These are phyloP conservation scores for Colletotrichum australisinense DNA, from an alignment of 2,329 filamentous ascomycete species.

Conservation along the genomic window DNA sequence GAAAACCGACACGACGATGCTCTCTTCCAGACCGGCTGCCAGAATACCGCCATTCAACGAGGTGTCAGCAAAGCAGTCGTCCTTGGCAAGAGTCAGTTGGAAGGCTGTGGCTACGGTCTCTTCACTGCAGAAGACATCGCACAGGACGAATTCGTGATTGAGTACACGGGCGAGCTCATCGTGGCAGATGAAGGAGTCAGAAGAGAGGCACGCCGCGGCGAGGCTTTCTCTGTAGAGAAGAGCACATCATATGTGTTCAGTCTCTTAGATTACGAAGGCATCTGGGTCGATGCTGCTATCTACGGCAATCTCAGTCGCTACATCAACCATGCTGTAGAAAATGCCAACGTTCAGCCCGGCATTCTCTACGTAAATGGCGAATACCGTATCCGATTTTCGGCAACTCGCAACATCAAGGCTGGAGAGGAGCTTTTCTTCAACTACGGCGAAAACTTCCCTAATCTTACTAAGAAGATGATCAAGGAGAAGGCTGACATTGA, in stretches of 20 bases:
- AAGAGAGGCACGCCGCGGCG: conserved; percentile 70
- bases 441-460: conserved; percentile 78
- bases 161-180: conserved; percentile 85
- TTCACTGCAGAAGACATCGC: conserved; percentile 77
- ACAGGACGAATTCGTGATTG: conserved; percentile 79
- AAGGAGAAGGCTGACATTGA: conserved; percentile 52
- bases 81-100: conserved; percentile 76
- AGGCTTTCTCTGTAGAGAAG: conserved; percentile 70
- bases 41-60: conserved; percentile 79
- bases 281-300: conserved; percentile 79
- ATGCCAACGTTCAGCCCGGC: conserved; percentile 68
- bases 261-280: conserved; percentile 68
- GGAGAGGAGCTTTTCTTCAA: conserved; percentile 87
- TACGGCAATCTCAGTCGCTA: conserved; percentile 86
- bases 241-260: conserved; percentile 75
- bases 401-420: conserved; percentile 71
- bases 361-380: conserved; percentile 81
- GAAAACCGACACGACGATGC: conserved; percentile 70
- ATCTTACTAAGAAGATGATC: conserved; percentile 65
- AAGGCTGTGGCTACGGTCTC: conserved; percentile 78
- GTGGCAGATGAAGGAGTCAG: conserved; percentile 76
- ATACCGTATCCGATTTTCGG: conserved; percentile 80
- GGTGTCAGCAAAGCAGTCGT: conserved; percentile 73
- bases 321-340: conserved; percentile 79
- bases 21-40: conserved; percentile 70